phyloP scores from a whole-genome alignment of 805 yeast genomes.

The Schizosaccharomyces cryophilus region DNA sequence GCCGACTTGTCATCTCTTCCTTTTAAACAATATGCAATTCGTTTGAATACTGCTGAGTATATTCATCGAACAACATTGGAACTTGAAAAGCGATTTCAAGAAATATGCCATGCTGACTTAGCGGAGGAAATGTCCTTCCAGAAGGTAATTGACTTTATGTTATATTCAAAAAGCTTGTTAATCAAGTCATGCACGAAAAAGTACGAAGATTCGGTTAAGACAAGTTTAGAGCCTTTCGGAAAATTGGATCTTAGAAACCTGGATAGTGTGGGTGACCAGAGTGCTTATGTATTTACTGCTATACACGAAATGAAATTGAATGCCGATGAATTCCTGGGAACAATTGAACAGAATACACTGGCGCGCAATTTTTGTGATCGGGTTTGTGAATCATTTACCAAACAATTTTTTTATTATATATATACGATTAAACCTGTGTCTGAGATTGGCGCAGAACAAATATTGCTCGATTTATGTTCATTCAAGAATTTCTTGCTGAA shows the following conservation, averaged over 20 bases:
- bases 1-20: background rate
- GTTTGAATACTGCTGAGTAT: slow-evolving; percentile 69
- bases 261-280: slow-evolving; percentile 43
- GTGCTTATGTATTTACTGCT: slow-evolving; percentile 12
- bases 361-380: slow-evolving; percentile 53
- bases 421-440: slow-evolving; percentile 41
- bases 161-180: slow-evolving; percentile 32
- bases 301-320: background rate
- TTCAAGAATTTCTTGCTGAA: slow-evolving; percentile 28
- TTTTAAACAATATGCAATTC: background rate
- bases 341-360: slow-evolving; percentile 43
- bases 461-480: slow-evolving; percentile 44
- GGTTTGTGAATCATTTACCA: slow-evolving; percentile 37
- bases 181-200: slow-evolving; percentile 31
- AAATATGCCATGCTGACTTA: slow-evolving; percentile 18
- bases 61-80: slow-evolving; percentile 58
- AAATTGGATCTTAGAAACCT: slow-evolving; percentile 50
- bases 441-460: slow-evolving; percentile 54
- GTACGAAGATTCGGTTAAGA: slow-evolving; percentile 33
- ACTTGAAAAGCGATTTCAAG: slow-evolving; percentile 34
- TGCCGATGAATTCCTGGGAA: slow-evolving; percentile 16
- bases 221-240: slow-evolving; percentile 63
- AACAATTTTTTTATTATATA: slow-evolving; percentile 32
- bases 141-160: slow-evolving; percentile 28
- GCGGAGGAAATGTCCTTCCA: slow-evolving; percentile 28